A percentile compares a stretch with the other conserved stretches of the same genome.
Conservation (phyloP, 768 basidiomycete species). For the Mycena leptocephala region DNA sequence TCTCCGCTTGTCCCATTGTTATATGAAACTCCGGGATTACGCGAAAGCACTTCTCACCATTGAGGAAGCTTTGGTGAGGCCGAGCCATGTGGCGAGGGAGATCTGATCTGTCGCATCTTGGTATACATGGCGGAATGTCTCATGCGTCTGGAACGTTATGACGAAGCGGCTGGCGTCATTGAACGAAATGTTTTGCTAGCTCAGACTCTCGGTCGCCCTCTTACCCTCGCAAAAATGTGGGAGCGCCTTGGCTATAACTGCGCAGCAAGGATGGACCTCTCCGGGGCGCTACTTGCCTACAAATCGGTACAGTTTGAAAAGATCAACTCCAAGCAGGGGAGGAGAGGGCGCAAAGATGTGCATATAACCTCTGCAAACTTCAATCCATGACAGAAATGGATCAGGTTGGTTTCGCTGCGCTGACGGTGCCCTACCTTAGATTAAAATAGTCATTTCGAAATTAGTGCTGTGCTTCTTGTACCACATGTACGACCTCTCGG, state of each 20-base stretch:
- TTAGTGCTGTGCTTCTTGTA: no score
- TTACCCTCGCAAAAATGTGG: slow-evolving; percentile 17
- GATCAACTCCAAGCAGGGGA: not conserved
- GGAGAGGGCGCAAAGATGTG: not conserved
- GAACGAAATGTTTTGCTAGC: not conserved
- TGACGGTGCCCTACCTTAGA: not conserved
- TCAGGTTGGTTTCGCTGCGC: not conserved
- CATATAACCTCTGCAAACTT: not conserved
- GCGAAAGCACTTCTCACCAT: not conserved
- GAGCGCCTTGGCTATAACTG: slow-evolving; percentile 23
- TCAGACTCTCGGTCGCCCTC: not conserved
- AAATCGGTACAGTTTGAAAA: slow-evolving; percentile 12
- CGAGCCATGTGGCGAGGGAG: not conserved
- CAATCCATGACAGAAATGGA: not conserved
- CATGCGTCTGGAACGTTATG: not conserved
- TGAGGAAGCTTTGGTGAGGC: not conserved
- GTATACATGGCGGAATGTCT: not conserved
- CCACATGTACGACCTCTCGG: no score
- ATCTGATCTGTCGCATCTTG: not conserved
- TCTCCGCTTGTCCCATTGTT: slow-evolving; percentile 6
- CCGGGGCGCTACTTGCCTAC: slow-evolving; percentile 18
- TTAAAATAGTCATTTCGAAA: no score
- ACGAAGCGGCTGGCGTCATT: not conserved
- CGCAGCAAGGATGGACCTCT: slow-evolving; percentile 16
- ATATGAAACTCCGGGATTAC: not conserved